phyloP scores from a whole-genome alignment of 192 early-diverging fungal species.

The Borealophlyctis nickersoniae region DNA sequence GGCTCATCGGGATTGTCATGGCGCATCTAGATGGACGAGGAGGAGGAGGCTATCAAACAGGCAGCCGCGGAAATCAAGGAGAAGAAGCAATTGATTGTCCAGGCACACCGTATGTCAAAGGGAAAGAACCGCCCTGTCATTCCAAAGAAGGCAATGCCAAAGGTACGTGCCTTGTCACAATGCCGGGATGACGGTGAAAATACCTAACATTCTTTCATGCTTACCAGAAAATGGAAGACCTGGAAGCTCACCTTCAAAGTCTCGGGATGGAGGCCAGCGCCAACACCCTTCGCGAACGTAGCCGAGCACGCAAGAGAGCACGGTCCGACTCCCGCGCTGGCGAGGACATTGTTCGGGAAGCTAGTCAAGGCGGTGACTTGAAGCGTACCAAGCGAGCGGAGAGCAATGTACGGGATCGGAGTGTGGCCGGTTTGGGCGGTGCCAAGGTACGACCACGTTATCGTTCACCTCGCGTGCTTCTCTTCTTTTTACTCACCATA shows the following conservation, averaged over 20 bases:
- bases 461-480: conserved; percentile 29
- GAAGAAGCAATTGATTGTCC: conserved; percentile 79
- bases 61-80: conserved; percentile 79
- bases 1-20: too few relatives aligned
- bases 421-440: conserved; percentile 71
- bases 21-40: conserved; percentile 69
- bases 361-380: conserved; percentile 41
- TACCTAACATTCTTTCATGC: too few relatives aligned
- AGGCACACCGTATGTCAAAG: conserved; percentile 70
- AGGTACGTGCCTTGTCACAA: too few relatives aligned
- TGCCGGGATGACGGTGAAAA: too few relatives aligned
- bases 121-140: conserved; percentile 76
- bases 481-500: conserved; percentile 23
- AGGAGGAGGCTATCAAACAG: conserved; percentile 73
- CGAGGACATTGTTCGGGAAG: conserved; percentile 54
- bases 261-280: conserved; percentile 71
- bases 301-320: conserved; percentile 67
- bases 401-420: conserved; percentile 35
- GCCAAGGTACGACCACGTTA: conserved; percentile 28
- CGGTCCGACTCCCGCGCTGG: conserved; percentile 61
- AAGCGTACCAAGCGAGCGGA: conserved; percentile 26
- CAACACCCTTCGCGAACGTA: conserved; percentile 55
- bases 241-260: conserved; percentile 67
- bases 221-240: conserved; percentile 24
- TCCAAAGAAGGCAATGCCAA: conserved; percentile 44